Evolutionary conservation across 2,329 filamentous ascomycete genomes (phyloP), one percentile per base, ranked within the genome.

Genomic region (Paraphaeosphaeria minitans): DNA sequence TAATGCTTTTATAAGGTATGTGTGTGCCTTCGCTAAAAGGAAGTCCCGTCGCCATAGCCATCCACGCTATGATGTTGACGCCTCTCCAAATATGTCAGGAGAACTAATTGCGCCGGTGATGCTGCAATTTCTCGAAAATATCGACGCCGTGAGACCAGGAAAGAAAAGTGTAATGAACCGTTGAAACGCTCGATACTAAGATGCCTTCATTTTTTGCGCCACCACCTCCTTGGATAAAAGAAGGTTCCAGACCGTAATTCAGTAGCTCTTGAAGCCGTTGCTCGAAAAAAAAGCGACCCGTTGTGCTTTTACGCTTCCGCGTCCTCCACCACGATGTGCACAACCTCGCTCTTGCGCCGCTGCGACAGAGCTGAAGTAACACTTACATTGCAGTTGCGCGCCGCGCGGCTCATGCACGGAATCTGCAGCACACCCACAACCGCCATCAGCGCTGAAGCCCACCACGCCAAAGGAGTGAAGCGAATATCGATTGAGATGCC

Each of bases 381-480:
- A 39, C 66, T 66, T 14, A 71, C 64, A 31, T 73, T 66, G 52
- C 66, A 70, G 22, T 69, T 67, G 9, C 62, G 76, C 53, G 79
- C 82, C 61, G 82, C 81, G 37, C 80, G 79, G 22, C 80, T 78
- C 59, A 88, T 81, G 58, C 83, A 84, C 60, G 83, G 84, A 3
- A 86, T 74, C 66, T 89, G 86, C 10, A 83, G 64, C 6, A 81
- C 82, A 31, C 86, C 86, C 33, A 84, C 55, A 6, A 86, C 66
- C 0, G 86, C 86, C 12, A 88, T 80, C 2, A 84, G 58, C 3
- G 81, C 80, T 57, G 84, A 87, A 19, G 77, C 82, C 85, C 85
- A 88, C 85, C 85, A 88, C 2, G 86, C 84, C 45, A 89, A 72
- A n/a, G 84, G 84, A 2, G 85, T 87, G 59, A 85, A 86, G 10